Percentiles rank a stretch among this genome's conserved stretches.
phyloP scores from a whole-genome alignment of 768 basidiomycete species.

The Hysterangium stoloniferum region DNA sequence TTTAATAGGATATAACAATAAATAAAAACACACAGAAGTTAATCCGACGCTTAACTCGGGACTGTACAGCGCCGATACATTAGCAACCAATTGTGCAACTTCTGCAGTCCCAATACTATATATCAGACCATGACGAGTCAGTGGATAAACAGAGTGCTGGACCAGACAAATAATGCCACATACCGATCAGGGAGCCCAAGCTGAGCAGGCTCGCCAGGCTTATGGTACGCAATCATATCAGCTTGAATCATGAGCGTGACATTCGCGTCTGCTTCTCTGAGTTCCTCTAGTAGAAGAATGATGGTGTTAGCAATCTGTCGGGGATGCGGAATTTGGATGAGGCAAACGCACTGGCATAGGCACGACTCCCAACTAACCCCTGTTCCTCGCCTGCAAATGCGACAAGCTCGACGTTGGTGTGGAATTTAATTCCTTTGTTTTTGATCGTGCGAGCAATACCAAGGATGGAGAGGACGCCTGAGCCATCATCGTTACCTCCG shows the following conservation, averaged over 20 bases:
- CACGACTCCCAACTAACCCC: slow-evolving; percentile 68
- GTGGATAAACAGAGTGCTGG: neutral
- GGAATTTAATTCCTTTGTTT: slow-evolving; percentile 58
- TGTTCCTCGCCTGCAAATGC: slow-evolving; percentile 93
- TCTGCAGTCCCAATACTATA: slow-evolving; percentile 71
- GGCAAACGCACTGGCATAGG: slow-evolving; percentile 62
- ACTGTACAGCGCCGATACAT: slow-evolving; percentile 71
- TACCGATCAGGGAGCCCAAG: slow-evolving; percentile 71
- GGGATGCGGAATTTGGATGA: neutral
- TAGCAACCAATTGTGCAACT: slow-evolving; percentile 66
- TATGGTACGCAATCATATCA: slow-evolving; percentile 87
- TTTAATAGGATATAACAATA: too few species aligned
- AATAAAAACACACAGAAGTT: slow-evolving; percentile 39
- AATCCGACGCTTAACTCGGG: slow-evolving; percentile 68
- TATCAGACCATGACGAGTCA: neutral
- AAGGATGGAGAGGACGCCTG: slow-evolving; percentile 63
- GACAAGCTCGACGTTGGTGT: slow-evolving; percentile 69
- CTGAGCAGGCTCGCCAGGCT: slow-evolving; percentile 69
- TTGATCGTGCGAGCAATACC: slow-evolving; percentile 72
- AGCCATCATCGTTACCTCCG: slow-evolving; percentile 59
- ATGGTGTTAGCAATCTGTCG: neutral
- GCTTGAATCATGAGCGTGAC: slow-evolving; percentile 83
- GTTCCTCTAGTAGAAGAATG: slow-evolving; percentile 35
- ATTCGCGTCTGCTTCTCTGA: slow-evolving; percentile 52
- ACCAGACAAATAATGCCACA: slow-evolving; percentile 23